Base-by-base conservation (phyloP, 371 early-diverging fungal species). In the Mucor plumbeus region DNA sequence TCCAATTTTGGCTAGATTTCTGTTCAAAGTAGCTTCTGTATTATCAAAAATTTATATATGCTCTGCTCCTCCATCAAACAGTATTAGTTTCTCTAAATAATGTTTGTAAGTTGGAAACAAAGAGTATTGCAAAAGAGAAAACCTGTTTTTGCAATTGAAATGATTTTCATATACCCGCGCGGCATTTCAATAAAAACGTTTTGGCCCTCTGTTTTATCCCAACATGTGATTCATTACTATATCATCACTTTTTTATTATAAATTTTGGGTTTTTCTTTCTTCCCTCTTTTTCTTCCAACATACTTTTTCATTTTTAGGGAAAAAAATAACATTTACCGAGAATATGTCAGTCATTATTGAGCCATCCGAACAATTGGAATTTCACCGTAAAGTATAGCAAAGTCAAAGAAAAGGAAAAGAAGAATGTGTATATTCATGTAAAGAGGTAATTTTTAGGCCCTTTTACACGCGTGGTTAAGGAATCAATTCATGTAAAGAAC, bases 401-500 rank as follows among this genome's bases (percentile, higher is more conserved):
- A 11, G 41, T 17, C 13, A 53, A 7, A 19, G 19, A 8, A 48
- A 17, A 9, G 19, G 19, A 21, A 48, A 9, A 3, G 19, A 21
- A 48, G 48, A 21, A 5, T 4, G 5, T 5, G 15, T 48, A 21
- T 48, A 48, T 48, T 48, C 9, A 19, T 41, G 15, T 15, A 48
- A 5, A 19, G 6, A 9, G 43, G 43, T 43, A 48, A 43, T 17
- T 17, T 10, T 33, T 55, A 93, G 93, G 93, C 53, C 97, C 97
- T 11, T 89, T 95, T 73, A 90, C 89, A 47, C 71, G 78, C 19
- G 74, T 86, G 53, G 85, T 87, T 59, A 88, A 89, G 64, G 87
- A 88, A 70, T 74, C 74, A 14, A 82, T 96, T 53, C 68, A 70
- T 26, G 82, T 97, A 66, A 81, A 76, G 47, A 97, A 97, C 83